phyloP scores from a whole-genome alignment of 2,329 filamentous ascomycete genomes.

The Sporothrix pallida region DNA sequence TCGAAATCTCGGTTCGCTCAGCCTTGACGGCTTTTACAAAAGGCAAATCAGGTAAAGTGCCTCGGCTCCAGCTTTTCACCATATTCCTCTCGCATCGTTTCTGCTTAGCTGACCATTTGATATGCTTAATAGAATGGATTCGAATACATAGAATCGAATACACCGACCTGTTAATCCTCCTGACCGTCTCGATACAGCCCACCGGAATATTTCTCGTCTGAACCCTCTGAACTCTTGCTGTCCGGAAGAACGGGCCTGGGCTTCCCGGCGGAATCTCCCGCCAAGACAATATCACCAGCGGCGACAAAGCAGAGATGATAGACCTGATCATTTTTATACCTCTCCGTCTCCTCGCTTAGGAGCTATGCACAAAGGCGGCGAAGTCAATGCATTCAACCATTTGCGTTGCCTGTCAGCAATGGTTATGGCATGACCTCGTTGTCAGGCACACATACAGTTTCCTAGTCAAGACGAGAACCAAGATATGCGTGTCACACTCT shows the following conservation, averaged over 20 bases:
- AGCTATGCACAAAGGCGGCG: background rate
- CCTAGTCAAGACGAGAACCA: background rate
- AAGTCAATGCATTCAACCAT: background rate
- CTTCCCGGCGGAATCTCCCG: background rate
- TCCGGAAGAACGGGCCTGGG: conserved; percentile 13
- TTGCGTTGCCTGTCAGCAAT: background rate
- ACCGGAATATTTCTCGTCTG: background rate
- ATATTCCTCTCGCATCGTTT: background rate
- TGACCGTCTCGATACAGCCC: conserved; percentile 5
- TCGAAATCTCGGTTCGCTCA: conserved; percentile 9
- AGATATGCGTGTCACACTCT: background rate
- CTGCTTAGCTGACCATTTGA: background rate
- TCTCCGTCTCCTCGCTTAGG: background rate
- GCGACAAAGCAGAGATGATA: background rate
- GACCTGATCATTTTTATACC: background rate
- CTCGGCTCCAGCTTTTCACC: background rate
- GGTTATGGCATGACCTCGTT: too few species aligned
- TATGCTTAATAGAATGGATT: background rate
- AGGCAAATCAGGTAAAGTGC: too few species aligned
- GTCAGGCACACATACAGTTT: background rate
- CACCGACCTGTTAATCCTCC: background rate
- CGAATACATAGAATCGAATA: background rate
- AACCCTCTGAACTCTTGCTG: background rate
- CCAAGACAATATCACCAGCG: background rate
- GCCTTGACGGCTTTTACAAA: background rate